phyloP scores from a whole-genome alignment of 1,284 basidiomycete genomes.

The Farysia itapuensis region DNA sequence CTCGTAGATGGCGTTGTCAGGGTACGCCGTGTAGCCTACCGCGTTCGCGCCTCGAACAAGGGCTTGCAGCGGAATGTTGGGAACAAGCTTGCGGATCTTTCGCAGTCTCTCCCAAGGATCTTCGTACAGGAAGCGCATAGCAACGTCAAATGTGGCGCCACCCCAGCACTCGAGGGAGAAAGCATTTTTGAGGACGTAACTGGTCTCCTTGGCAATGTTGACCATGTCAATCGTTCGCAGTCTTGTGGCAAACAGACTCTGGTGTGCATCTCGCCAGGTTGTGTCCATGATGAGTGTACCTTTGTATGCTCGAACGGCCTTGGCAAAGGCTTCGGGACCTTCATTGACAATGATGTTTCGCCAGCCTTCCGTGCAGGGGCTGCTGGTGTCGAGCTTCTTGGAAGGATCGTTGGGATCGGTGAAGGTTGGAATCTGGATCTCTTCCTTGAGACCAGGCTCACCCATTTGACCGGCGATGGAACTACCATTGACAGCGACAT shows the following conservation, averaged over 20 bases:
- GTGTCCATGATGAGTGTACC: constrained; percentile 74
- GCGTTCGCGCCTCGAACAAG: constrained; percentile 98
- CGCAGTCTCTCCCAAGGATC: constrained; percentile 99
- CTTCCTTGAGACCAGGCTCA: constrained; percentile 90
- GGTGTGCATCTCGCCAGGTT: constrained; percentile 99
- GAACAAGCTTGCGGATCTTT: constrained; percentile 89
- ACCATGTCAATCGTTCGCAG: constrained; percentile 96
- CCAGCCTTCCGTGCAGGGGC: constrained; percentile 89
- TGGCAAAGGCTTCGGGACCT: constrained; percentile 97
- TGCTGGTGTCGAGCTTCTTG: constrained; percentile 75
- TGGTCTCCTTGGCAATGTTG: constrained; percentile 96
- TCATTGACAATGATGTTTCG: constrained; percentile 98
- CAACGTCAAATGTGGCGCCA: constrained; percentile 98
- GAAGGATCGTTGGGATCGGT: constrained; percentile 74
- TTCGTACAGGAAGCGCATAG: constrained; percentile 99
- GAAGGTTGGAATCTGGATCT: constrained; percentile 81
- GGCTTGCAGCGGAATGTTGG: constrained; percentile 98
- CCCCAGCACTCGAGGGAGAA: constrained; percentile 99
- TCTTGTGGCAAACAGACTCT: constrained; percentile 93
- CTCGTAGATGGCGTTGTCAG: constrained; percentile 99
- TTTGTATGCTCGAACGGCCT: constrained; percentile 93
- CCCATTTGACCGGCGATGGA: constrained; percentile 91
- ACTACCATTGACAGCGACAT: constrained; percentile 96
- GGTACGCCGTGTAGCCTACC: constrained; percentile 98
- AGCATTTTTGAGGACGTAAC: constrained; percentile 83